Evolutionary conservation across 192 early-diverging fungal species (phyloP), one percentile per base, ranked within the genome.

Genomic region (Coemansia sp.): DNA sequence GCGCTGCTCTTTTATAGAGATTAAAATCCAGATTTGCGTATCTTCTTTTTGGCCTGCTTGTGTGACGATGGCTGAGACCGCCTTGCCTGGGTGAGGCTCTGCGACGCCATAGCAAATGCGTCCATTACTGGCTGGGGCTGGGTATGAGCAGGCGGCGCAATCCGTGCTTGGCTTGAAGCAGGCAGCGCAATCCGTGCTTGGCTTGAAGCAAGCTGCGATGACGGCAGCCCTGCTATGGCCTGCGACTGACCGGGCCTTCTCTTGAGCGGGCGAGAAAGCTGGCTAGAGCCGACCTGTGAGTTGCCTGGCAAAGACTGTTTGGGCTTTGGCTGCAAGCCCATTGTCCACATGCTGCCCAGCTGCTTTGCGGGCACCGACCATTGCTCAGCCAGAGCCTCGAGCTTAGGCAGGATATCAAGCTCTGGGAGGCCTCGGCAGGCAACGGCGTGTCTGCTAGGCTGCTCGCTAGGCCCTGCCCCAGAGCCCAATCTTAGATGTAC

Each of bases 1-100:
- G 21, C 3, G 8, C n/a, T n/a, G n/a, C n/a, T n/a, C n/a, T n/a
- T n/a, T n/a, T n/a, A n/a, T n/a, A n/a, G n/a, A 38, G n/a, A 5
- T 77, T 45, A 78, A 51, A 78, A 78, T 33, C 76, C 76, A 3
- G 56, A 60, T 20, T 64, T 73, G 46, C 76, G 76, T 6, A 55
- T 40, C 59, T 70, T 74, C 60, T 66, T 72, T 60, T 70, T 79
- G 37, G 60, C 31, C 62, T 56, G 33, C 37, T 46, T 66, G 64
- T 3, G 55, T 26, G 48, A 24, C n/a, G 48, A 24, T 31, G 24
- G 59, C 23, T 64, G 40, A 9, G 56, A 58, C 5, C 37, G 64
- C 31, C 56, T 43, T 2, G 56, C 11, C 31, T 31, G 51, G 23
- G 18, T 50, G 9, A 18, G 39, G 21, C 28, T 35, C 40, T 64